These are phyloP conservation scores for Phytophthora sp. DNA, from an alignment of 352 stramenopile species.

Conservation along the genomic window DNA sequence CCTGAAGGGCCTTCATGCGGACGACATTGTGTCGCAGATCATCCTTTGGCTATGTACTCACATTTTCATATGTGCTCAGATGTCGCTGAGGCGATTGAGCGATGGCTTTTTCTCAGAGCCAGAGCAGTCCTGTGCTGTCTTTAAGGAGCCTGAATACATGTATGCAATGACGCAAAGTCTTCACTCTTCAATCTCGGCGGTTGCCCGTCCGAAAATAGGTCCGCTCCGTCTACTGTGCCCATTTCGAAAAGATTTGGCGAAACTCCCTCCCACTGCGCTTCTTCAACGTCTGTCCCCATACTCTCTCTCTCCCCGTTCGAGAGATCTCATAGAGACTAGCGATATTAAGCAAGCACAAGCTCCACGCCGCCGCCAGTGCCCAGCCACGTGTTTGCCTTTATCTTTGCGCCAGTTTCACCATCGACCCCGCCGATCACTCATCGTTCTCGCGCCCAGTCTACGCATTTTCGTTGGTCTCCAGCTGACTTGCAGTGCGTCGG, in stretches of 20 bases:
- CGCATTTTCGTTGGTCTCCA: constrained; percentile 28
- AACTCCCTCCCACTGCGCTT: constrained; percentile 7
- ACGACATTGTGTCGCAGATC: too few species aligned
- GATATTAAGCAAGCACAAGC: too few species aligned
- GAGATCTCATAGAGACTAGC: too few species aligned
- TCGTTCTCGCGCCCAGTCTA: constrained; percentile 33
- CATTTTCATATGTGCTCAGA: constrained; percentile 2
- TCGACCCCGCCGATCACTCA: constrained; percentile 16
- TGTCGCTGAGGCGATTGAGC: constrained; percentile 6
- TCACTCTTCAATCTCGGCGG: constrained; percentile 1
- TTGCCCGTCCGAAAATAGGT: neutral
- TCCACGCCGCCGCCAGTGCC: neutral
- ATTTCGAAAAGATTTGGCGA: constrained; percentile 13
- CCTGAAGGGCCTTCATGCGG: too few species aligned
- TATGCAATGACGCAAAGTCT: too few species aligned
- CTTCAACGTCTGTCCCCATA: constrained; percentile 26
- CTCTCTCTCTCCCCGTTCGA: neutral
- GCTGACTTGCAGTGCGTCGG: constrained; percentile 11
- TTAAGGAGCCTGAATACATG: too few species aligned
- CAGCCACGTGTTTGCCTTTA: too few species aligned
- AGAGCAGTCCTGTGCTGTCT: neutral
- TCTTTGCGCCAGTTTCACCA: neutral
- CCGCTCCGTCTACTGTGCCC: constrained; percentile 13
- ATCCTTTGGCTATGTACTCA: too few species aligned
- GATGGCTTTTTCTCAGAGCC: constrained; percentile 3